Evolutionary conservation across 345 rosid genomes (phyloP).

Genomic region (Syzygium oleosum): DNA sequence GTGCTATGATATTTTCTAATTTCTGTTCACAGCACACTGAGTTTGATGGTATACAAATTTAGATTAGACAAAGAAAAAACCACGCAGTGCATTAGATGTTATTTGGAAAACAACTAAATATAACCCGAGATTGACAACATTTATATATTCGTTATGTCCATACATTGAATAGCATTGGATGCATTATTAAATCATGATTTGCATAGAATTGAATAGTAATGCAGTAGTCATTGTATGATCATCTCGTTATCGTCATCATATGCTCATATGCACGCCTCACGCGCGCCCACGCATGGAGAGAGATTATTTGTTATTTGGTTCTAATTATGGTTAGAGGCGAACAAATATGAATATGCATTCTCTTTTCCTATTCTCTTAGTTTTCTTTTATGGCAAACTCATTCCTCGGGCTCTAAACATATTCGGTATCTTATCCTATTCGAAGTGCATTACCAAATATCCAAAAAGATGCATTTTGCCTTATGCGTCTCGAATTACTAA

Average conservation of each 20-base stretch:
- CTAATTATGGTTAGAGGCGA: not conserved
- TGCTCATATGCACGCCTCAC: not conserved
- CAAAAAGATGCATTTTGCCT: not conserved
- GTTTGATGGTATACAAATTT: no score
- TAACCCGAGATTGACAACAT: rapidly evolving
- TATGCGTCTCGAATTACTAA: not conserved
- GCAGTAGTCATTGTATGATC: not conserved
- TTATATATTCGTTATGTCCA: rapidly evolving
- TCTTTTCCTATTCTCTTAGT: not conserved
- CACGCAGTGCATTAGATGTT: not conserved
- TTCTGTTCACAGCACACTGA: not conserved
- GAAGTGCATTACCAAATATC: not conserved
- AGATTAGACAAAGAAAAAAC: not conserved
- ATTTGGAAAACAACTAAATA: not conserved
- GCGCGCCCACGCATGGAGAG: rapidly evolving
- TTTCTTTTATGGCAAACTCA: not conserved
- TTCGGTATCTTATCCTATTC: not conserved
- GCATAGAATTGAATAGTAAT: not conserved
- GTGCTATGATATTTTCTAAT: not conserved
- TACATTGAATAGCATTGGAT: not conserved
- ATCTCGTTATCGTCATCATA: not conserved
- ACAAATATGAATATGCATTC: no score
- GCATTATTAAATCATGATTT: not conserved
- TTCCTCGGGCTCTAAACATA: not conserved
- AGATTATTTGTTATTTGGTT: not conserved